These are phyloP conservation scores for Bipolaris gigantea DNA, from an alignment of 2,329 filamentous ascomycete genomes.

Conservation along the genomic window DNA sequence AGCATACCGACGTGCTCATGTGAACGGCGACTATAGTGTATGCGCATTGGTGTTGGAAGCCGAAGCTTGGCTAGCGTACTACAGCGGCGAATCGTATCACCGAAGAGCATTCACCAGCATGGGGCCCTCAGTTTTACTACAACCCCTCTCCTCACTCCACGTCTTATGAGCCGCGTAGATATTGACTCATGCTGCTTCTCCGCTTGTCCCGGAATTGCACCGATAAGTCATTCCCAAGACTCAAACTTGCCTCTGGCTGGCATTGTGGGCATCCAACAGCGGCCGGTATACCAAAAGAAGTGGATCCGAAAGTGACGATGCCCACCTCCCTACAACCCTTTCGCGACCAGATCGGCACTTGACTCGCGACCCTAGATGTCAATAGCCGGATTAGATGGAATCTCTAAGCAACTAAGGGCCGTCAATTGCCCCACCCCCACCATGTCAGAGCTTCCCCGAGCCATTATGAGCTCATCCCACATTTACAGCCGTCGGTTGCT, in stretches of 20 bases:
- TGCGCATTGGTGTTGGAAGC: conserved; percentile 8
- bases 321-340: conserved; percentile 29
- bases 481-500: conserved; percentile 32
- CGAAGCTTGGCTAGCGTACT: conserved; percentile 12
- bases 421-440: conserved; percentile 39
- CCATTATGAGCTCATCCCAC: conserved; percentile 44
- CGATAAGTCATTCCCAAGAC: conserved; percentile 10
- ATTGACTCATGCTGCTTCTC: conserved; percentile 6
- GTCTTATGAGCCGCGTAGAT: neutral
- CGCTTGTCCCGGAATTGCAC: conserved; percentile 11
- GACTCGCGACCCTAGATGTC: conserved; percentile 13
- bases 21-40: conserved; percentile 3
- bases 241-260: conserved; percentile 24
- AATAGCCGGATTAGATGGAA: conserved; percentile 24
- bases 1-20: conserved; percentile 38
- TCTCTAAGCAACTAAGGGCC: conserved; percentile 24
- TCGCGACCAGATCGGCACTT: conserved; percentile 26
- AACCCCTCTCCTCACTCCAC: neutral
- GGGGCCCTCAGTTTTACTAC: conserved; percentile 1
- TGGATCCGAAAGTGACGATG: conserved; percentile 37
- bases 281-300: conserved; percentile 33
- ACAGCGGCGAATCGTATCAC: conserved; percentile 19
- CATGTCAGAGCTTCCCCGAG: conserved; percentile 30
- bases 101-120: conserved; percentile 15
- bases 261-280: conserved; percentile 22